Conservation (phyloP, 73 alveolate species). For the Halteria grandinella region DNA sequence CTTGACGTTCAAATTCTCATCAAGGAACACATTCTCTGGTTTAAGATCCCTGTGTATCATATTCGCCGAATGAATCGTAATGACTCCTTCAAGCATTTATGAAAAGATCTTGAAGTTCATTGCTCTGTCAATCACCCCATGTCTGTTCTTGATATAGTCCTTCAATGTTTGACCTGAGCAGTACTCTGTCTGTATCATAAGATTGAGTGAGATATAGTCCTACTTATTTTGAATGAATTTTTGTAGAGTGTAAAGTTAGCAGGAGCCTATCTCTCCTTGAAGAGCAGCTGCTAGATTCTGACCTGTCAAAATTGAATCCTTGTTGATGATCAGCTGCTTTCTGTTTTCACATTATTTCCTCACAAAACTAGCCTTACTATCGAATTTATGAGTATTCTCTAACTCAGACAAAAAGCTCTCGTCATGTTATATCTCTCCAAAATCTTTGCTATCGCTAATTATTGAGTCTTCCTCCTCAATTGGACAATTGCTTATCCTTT, state of each 20-base stretch:
- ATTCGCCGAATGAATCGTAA: constrained; percentile 80
- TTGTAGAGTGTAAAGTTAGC: constrained; percentile 19
- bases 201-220: constrained; percentile 41
- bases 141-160: constrained; percentile 64
- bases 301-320: too few species aligned
- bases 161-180: constrained; percentile 82
- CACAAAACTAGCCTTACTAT: too few species aligned
- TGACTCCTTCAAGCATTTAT: constrained; percentile 91
- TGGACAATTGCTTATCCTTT: too few species aligned
- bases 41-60: constrained; percentile 95
- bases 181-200: constrained; percentile 85
- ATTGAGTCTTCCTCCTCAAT: too few species aligned
- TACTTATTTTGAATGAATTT: constrained; percentile 10
- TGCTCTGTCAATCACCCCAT: constrained; percentile 61
- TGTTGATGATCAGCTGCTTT: too few species aligned
- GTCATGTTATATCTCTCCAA: too few species aligned
- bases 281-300: too few species aligned
- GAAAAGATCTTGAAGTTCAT: constrained; percentile 72
- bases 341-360: too few species aligned
- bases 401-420: too few species aligned
- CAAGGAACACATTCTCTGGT: constrained; percentile 95
- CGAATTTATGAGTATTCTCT: too few species aligned
- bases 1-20: constrained; percentile 79
- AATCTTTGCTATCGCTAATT: too few species aligned
- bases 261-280: too few species aligned